These are phyloP conservation scores for Loxodes magnus DNA, from an alignment of 73 alveolate species.

Conservation along the genomic window DNA sequence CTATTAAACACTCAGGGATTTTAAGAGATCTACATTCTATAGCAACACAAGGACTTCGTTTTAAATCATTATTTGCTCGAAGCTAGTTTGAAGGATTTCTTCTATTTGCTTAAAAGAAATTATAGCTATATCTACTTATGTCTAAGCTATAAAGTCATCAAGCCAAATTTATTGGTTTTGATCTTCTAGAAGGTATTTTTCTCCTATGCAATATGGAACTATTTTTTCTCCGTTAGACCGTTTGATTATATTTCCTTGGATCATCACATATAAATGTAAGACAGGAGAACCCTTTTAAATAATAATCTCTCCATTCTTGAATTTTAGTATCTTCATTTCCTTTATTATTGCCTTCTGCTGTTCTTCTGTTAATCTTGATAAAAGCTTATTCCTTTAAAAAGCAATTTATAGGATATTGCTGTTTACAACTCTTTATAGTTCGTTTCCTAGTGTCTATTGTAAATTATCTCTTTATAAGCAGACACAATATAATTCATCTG, in stretches of 20 bases:
- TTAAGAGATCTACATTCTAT: background rate
- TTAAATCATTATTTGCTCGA: background rate
- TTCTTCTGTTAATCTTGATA: background rate
- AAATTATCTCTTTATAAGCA: background rate
- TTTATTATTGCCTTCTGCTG: background rate
- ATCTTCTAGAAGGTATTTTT: background rate
- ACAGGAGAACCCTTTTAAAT: background rate
- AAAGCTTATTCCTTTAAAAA: background rate
- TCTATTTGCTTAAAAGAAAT: background rate
- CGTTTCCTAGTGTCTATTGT: slow-evolving; percentile 1
- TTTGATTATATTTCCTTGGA: background rate
- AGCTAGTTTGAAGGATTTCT: background rate
- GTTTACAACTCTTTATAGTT: background rate
- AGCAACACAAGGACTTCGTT: background rate
- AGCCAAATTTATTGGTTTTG: background rate
- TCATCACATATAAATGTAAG: background rate
- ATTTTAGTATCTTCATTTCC: background rate
- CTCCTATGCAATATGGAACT: background rate
- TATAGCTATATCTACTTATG: background rate
- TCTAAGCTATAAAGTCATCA: background rate
- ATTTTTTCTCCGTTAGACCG: background rate
- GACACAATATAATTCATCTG: slow-evolving; percentile 17
- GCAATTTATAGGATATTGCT: slow-evolving; percentile 5
- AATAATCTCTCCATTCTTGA: slow-evolving; percentile 1
- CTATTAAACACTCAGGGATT: background rate